Evolutionary conservation across 441 rosid species (phyloP).

Genomic region (Macaranga tanarius): DNA sequence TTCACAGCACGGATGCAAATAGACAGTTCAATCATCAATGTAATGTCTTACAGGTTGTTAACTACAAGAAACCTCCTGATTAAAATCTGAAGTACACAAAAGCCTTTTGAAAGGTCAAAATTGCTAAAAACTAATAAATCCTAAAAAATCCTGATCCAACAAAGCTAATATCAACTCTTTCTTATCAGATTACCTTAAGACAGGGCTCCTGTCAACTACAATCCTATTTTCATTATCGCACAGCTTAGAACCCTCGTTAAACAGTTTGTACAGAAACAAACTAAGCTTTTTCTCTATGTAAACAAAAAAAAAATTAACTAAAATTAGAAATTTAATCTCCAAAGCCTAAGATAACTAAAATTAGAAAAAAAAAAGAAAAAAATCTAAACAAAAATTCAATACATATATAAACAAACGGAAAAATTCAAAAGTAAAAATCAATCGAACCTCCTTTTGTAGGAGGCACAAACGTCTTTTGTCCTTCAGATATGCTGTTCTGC

Average conservation of each 20-base stretch:
- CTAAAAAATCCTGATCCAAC: not conserved
- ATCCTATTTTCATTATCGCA: not conserved
- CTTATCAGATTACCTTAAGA: not conserved
- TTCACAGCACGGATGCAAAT: not conserved
- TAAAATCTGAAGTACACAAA: too few relatives aligned
- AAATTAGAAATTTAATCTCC: slow-evolving; percentile 15
- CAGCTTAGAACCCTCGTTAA: slow-evolving; percentile 1
- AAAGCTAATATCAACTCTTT: slow-evolving; percentile 2
- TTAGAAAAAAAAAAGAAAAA: not conserved
- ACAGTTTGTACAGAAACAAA: slow-evolving; percentile 3
- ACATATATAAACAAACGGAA: not conserved
- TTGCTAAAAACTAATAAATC: not conserved
- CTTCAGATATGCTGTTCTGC: slow-evolving; percentile 41
- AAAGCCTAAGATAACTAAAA: slow-evolving; percentile 3
- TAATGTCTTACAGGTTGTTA: not conserved
- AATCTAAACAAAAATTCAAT: not conserved
- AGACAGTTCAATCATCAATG: not conserved
- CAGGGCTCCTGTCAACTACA: not conserved
- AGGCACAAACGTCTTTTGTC: slow-evolving; percentile 27
- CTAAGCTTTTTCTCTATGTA: not conserved
- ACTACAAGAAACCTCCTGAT: not conserved
- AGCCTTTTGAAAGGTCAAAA: not conserved
- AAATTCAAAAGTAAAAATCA: not conserved
- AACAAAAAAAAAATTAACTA: not conserved
- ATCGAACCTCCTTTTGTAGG: slow-evolving; percentile 37